A percentile compares a stretch with the other conserved stretches of the same genome.
phyloP scores from a whole-genome alignment of 495 filamentous ascomycete genomes.

The Talaromyces proteolyticus region DNA sequence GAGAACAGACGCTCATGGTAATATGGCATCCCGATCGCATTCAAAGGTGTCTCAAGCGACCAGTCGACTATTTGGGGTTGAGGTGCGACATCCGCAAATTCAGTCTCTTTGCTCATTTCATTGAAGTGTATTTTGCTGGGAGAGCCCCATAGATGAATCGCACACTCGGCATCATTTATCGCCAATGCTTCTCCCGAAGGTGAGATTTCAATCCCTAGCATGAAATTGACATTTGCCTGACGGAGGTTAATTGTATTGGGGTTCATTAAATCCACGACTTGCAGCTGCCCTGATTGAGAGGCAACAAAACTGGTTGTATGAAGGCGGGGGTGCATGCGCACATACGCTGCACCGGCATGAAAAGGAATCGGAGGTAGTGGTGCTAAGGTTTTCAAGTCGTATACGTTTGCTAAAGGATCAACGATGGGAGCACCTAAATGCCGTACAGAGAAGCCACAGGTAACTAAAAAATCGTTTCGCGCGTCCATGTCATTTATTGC shows the following conservation, averaged over 20 bases:
- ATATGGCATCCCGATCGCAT: slow-evolving; percentile 83
- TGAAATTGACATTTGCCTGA: slow-evolving; percentile 72
- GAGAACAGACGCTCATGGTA: slow-evolving; percentile 85
- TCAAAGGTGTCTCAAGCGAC: slow-evolving; percentile 74
- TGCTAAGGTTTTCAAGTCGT: slow-evolving; percentile 79
- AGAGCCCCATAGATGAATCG: slow-evolving; percentile 87
- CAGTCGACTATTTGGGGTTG: slow-evolving; percentile 52
- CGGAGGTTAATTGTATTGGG: slow-evolving; percentile 83
- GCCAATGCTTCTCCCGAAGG: slow-evolving; percentile 86
- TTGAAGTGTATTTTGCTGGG: slow-evolving; percentile 84
- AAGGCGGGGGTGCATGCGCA: slow-evolving; percentile 91
- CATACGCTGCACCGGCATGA: slow-evolving; percentile 83
- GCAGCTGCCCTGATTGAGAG: slow-evolving; percentile 84
- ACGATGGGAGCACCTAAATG: slow-evolving; percentile 60
- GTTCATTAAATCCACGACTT: slow-evolving; percentile 93
- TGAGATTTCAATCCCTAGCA: slow-evolving; percentile 76
- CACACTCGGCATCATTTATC: slow-evolving; percentile 70
- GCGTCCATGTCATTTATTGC: slow-evolving; percentile 94
- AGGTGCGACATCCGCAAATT: slow-evolving; percentile 62
- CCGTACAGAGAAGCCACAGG: slow-evolving; percentile 85
- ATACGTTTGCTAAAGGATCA: slow-evolving; percentile 89
- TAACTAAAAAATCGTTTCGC: slow-evolving; percentile 83
- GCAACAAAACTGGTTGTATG: slow-evolving; percentile 87
- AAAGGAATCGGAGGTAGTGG: slow-evolving; percentile 88
- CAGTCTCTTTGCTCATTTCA: slow-evolving; percentile 71